A percentile compares a stretch with the other conserved stretches of the same genome.
These are phyloP conservation scores for Triticum aestivum DNA, from an alignment of 176 grass and related monocot species.

Conservation along the genomic window DNA sequence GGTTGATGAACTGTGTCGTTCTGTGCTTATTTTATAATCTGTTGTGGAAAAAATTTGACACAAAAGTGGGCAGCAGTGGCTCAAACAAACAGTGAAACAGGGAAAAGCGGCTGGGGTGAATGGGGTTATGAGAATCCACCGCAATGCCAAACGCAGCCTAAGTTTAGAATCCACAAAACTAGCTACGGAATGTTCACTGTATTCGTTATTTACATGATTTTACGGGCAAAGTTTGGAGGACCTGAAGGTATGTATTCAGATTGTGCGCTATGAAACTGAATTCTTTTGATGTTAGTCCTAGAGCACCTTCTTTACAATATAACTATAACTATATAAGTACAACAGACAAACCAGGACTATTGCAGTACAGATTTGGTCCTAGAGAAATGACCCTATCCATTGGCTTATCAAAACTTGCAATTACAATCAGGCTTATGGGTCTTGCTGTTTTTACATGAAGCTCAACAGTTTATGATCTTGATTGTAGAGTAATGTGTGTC, in stretches of 20 bases:
- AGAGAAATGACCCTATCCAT: not conserved
- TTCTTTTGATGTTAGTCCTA: not conserved
- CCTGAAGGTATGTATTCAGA: not conserved
- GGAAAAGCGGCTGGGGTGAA: not conserved
- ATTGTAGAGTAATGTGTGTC: not conserved
- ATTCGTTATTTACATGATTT: not conserved
- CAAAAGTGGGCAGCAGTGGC: not conserved
- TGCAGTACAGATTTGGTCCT: too few relatives aligned
- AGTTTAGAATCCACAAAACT: not conserved
- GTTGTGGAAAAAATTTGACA: not conserved
- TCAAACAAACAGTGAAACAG: not conserved
- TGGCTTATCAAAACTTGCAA: slow-evolving; percentile 7
- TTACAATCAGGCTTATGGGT: not conserved
- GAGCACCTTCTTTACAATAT: not conserved
- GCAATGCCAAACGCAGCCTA: not conserved
- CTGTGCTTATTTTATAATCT: not conserved
- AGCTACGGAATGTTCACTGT: not conserved
- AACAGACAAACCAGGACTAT: not conserved
- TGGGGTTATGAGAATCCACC: not conserved
- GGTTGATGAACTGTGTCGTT: not conserved
- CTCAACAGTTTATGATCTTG: not conserved
- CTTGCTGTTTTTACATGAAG: not conserved
- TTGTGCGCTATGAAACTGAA: not conserved
- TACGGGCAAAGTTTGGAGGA: not conserved
- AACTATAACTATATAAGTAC: not conserved